A percentile compares a stretch with the other conserved stretches of the same genome.
Evolutionary conservation across 345 rosid genomes (phyloP).

Genomic region (Geranium brycei): DNA sequence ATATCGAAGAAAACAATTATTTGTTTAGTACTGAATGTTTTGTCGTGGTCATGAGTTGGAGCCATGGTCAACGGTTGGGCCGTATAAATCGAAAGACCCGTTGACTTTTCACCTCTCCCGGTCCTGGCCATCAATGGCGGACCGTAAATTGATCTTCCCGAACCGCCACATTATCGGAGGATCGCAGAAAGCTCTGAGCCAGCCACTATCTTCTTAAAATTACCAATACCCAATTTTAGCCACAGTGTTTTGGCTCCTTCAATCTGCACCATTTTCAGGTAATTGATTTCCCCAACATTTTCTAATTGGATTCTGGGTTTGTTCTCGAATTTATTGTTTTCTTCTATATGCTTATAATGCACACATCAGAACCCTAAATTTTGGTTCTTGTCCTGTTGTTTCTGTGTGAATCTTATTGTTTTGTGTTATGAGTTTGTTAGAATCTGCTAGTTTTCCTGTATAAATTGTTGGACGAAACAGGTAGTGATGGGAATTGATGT

Average conservation of each 20-base stretch:
- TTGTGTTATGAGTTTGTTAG: neutral
- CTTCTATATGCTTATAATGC: too few relatives aligned
- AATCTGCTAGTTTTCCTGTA: neutral
- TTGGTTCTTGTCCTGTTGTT: neutral
- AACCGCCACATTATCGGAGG: neutral
- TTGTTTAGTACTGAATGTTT: too few relatives aligned
- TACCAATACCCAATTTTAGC: neutral
- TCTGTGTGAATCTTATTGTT: neutral
- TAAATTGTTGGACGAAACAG: neutral
- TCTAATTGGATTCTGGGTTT: neutral
- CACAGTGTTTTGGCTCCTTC: neutral
- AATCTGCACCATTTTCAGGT: neutral
- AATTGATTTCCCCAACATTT: neutral
- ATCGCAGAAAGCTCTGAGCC: neutral
- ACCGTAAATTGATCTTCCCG: neutral
- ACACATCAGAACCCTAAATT: neutral
- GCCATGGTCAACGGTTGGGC: too few relatives aligned
- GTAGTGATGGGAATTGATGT: constrained; percentile 26
- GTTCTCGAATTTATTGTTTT: neutral
- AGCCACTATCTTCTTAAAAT: neutral
- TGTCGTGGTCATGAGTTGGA: too few relatives aligned
- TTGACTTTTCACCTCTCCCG: neutral
- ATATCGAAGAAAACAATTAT: too few relatives aligned
- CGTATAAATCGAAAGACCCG: too few relatives aligned
- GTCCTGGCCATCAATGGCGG: neutral